Conservation (phyloP, 768 basidiomycete genomes). For the Lactifluus hygrophoroides region DNA sequence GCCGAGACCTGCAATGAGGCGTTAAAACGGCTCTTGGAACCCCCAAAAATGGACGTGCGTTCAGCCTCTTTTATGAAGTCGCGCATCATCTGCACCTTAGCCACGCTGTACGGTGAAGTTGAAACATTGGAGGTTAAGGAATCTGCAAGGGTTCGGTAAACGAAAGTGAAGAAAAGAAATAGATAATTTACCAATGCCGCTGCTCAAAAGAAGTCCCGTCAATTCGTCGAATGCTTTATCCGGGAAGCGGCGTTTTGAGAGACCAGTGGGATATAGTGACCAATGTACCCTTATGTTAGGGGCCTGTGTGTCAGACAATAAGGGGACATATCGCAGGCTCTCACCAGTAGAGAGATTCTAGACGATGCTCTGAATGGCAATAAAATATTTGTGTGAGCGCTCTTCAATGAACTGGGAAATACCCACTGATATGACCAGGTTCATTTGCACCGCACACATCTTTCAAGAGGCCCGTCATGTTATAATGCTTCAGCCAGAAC, state of each 20-base stretch:
- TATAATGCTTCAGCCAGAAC: conserved; percentile 1
- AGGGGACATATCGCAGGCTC: neutral
- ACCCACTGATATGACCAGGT: conserved; percentile 8
- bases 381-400: neutral
- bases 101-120: conserved; percentile 3
- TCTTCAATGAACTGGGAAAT: neutral
- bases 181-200: neutral
- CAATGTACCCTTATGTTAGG: conserved; percentile 4
- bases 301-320: neutral
- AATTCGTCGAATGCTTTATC: neutral
- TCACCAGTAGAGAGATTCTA: conserved; percentile 11
- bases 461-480: neutral
- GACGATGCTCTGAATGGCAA: neutral
- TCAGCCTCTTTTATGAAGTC: neutral
- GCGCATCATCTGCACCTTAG: conserved; percentile 3
- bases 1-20: neutral
- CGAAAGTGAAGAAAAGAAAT: neutral
- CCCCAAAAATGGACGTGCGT: neutral
- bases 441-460: neutral
- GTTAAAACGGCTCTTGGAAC: neutral
- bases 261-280: conserved; percentile 11
- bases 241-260: neutral
- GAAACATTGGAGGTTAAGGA: conserved; percentile 6
- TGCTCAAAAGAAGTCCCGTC: neutral
- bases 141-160: neutral